These are phyloP conservation scores for Chamaecrista fasciculata DNA, from an alignment of 306 rosid genomes.

Conservation along the genomic window DNA sequence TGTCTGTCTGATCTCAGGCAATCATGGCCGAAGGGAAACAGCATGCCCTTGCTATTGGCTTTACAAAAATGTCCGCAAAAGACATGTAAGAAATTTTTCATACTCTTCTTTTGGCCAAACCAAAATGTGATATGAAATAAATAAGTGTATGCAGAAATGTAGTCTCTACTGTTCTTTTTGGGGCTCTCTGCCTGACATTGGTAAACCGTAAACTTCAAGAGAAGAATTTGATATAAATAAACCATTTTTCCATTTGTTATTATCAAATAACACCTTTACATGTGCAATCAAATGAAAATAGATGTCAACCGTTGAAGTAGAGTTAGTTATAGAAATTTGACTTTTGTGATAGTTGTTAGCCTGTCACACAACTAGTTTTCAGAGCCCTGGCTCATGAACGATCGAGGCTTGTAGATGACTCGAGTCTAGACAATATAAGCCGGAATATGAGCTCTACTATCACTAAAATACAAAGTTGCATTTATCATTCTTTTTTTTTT, in stretches of 20 bases:
- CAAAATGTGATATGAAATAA: slow-evolving; percentile 21
- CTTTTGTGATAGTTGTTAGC: background rate
- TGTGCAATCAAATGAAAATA: background rate
- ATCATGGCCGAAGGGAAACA: slow-evolving; percentile 99
- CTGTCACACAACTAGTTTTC: background rate
- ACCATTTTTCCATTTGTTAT: background rate
- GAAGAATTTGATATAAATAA: slow-evolving; percentile 7
- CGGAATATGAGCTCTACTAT: background rate
- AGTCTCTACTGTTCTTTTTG: background rate
- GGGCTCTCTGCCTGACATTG: background rate
- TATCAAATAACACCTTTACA: background rate
- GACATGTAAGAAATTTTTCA: slow-evolving; percentile 67
- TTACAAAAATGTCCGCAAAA: slow-evolving; percentile 96
- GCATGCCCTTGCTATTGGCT: slow-evolving; percentile 98
- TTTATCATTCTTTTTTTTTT: no score
- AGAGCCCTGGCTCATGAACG: background rate
- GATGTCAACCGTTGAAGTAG: background rate
- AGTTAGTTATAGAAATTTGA: background rate
- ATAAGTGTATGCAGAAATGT: background rate
- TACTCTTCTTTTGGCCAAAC: slow-evolving; percentile 6
- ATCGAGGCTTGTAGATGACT: background rate
- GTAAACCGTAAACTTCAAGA: slow-evolving; percentile 2
- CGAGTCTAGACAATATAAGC: no score
- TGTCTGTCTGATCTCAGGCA: slow-evolving; percentile 64
- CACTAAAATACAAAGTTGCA: background rate